Evolutionary conservation across 176 grass and related monocot genomes (phyloP).

Genomic region (Dendrocalamus sinicus): DNA sequence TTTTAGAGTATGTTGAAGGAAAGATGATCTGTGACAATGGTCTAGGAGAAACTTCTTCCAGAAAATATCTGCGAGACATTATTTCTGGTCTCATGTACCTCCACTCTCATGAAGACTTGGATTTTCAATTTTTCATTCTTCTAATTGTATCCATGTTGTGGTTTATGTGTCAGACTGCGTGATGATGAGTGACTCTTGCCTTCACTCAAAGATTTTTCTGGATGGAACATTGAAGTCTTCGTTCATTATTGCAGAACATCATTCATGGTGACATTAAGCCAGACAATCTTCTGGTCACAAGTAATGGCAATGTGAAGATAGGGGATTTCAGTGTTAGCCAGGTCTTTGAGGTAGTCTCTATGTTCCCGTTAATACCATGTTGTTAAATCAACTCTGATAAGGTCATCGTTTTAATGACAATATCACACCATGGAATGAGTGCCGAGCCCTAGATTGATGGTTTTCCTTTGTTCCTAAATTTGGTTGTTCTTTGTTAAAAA

Average conservation of each 20-base stretch:
- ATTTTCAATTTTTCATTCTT: neutral
- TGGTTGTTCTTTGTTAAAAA: neutral
- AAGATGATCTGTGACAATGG: constrained; percentile 72
- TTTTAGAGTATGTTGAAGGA: constrained; percentile 82
- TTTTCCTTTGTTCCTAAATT: neutral
- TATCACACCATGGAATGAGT: neutral
- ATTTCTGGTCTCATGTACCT: constrained; percentile 87
- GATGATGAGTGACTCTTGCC: constrained; percentile 8
- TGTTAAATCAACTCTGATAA: neutral
- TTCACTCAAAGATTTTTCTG: neutral
- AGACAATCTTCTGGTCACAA: constrained; percentile 74
- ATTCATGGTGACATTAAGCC: constrained; percentile 85
- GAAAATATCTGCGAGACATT: constrained; percentile 81
- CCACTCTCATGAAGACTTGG: constrained; percentile 72
- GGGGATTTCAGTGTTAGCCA: constrained; percentile 87
- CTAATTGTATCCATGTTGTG: constrained; percentile 1
- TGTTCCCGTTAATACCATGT: constrained; percentile 4
- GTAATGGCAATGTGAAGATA: constrained; percentile 72
- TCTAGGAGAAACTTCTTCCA: constrained; percentile 67
- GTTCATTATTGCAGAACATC: constrained; percentile 57
- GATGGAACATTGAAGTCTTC: neutral
- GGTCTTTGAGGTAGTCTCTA: constrained; percentile 68
- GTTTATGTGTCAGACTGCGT: neutral
- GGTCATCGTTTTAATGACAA: neutral
- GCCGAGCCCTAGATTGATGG: neutral